A percentile compares a stretch with the other conserved stretches of the same genome.
phyloP scores from a whole-genome alignment of 495 filamentous ascomycete genomes.

The Penicillium paxilli region DNA sequence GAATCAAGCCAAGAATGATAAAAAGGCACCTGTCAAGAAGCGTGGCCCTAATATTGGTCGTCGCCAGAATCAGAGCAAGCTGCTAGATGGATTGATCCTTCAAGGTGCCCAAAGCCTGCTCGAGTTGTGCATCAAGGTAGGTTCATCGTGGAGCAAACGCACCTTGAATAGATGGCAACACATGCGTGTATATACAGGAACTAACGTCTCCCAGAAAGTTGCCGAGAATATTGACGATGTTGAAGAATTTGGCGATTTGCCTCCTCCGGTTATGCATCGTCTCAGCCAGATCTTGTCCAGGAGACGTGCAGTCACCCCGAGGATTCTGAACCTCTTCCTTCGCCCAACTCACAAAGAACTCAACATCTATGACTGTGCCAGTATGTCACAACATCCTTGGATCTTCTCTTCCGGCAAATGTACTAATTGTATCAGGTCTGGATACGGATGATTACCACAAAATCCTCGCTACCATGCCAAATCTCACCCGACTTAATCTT shows the following conservation, averaged over 20 bases:
- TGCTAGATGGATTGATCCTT: slow-evolving; percentile 70
- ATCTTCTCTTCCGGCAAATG: neutral
- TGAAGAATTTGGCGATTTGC: slow-evolving; percentile 81
- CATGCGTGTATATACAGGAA: no score
- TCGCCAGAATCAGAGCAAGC: slow-evolving; percentile 72
- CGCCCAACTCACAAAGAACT: slow-evolving; percentile 63
- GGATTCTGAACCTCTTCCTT: slow-evolving; percentile 77
- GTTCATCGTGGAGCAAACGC: neutral
- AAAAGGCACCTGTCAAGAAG: slow-evolving; percentile 65
- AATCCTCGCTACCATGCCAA: slow-evolving; percentile 75
- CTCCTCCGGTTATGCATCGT: slow-evolving; percentile 63
- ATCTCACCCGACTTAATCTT: slow-evolving; percentile 65
- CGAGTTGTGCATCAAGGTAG: slow-evolving; percentile 74
- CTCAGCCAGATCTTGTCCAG: slow-evolving; percentile 82
- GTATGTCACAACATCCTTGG: slow-evolving; percentile 42
- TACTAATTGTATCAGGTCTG: slow-evolving; percentile 51
- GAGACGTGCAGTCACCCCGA: slow-evolving; percentile 66
- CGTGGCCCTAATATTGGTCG: slow-evolving; percentile 50
- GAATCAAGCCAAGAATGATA: slow-evolving; percentile 61
- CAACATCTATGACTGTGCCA: slow-evolving; percentile 77
- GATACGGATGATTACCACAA: slow-evolving; percentile 71
- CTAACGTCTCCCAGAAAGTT: no score
- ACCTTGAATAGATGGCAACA: slow-evolving; percentile 16
- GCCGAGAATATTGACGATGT: slow-evolving; percentile 79
- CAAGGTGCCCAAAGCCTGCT: slow-evolving; percentile 72